Conservation (phyloP, 2,329 filamentous ascomycete species). For the Monilinia laxa region DNA sequence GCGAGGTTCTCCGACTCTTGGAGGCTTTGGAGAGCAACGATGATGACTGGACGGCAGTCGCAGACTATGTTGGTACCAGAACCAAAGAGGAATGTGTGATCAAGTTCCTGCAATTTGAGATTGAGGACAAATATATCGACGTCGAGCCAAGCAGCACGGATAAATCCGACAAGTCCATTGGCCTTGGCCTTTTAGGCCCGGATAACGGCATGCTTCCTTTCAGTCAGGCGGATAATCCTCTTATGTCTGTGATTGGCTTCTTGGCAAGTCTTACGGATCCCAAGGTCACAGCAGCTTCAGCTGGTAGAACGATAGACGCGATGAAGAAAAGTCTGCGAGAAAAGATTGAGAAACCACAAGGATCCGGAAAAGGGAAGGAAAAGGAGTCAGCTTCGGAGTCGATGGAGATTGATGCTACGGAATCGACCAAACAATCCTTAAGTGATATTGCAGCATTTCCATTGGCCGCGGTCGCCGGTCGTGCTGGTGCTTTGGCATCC, state of each 20-base stretch:
- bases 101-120: conserved; percentile 93
- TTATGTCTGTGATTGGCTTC: conserved; percentile 95
- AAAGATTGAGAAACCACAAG: conserved; percentile 66
- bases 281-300: conserved; percentile 83
- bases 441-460: conserved; percentile 70
- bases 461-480: conserved; percentile 80
- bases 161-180: conserved; percentile 49
- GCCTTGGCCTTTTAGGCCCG: conserved; percentile 66
- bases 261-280: conserved; percentile 89
- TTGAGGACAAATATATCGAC: conserved; percentile 95
- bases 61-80: conserved; percentile 86
- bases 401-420: conserved; percentile 64
- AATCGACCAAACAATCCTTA: conserved; percentile 49
- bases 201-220: conserved; percentile 83
- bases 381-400: conserved; percentile 52
- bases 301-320: conserved; percentile 81
- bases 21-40: conserved; percentile 92
- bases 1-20: conserved; percentile 82
- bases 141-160: conserved; percentile 58
- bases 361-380: conserved; percentile 56
- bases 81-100: conserved; percentile 95
- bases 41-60: conserved; percentile 92
- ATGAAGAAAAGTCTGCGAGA: conserved; percentile 78
- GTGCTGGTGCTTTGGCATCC: conserved; percentile 83
- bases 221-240: conserved; percentile 89